phyloP scores from a whole-genome alignment of 176 grass and related monocot species.

The Triticum timopheevii region DNA sequence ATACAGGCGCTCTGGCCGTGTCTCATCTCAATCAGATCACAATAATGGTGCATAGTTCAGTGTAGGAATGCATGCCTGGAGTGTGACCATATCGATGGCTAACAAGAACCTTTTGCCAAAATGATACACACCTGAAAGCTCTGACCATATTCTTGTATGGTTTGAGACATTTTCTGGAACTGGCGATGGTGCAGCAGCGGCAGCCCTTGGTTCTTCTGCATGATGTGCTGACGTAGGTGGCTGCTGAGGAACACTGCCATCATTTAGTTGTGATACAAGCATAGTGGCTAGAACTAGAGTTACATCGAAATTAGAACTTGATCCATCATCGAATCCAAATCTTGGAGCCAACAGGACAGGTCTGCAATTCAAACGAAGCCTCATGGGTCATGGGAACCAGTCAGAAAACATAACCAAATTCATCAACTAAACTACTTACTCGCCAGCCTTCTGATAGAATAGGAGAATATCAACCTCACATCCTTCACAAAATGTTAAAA shows the following conservation, averaged over 20 bases:
- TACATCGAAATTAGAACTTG: slow-evolving; percentile 75
- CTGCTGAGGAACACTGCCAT: slow-evolving; percentile 38
- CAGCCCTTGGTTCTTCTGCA: slow-evolving; percentile 44
- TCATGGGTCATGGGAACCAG: neutral
- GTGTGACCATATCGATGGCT: slow-evolving; percentile 13
- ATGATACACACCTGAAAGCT: slow-evolving; percentile 74
- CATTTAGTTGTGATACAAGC: slow-evolving; percentile 70
- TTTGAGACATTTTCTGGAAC: slow-evolving; percentile 61
- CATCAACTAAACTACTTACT: slow-evolving; percentile 53
- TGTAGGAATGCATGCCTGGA: slow-evolving; percentile 19
- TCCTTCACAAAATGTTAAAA: slow-evolving; percentile 90
- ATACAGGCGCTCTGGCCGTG: slow-evolving; percentile 5
- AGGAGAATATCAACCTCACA: slow-evolving; percentile 86
- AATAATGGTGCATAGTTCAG: slow-evolving; percentile 20
- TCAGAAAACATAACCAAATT: slow-evolving; percentile 13
- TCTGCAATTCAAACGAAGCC: slow-evolving; percentile 40
- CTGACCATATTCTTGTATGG: slow-evolving; percentile 94
- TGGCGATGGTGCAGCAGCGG: slow-evolving; percentile 44
- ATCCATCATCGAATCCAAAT: slow-evolving; percentile 77
- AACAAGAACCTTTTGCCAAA: slow-evolving; percentile 22
- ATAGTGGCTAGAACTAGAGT: slow-evolving; percentile 86
- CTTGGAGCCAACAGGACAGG: slow-evolving; percentile 72
- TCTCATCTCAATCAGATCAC: slow-evolving; percentile 33
- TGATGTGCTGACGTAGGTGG: slow-evolving; percentile 45
- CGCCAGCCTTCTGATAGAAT: slow-evolving; percentile 86